Percentiles rank a stretch among this genome's conserved stretches.
Evolutionary conservation across 1,139 yeast species (phyloP).

Genomic region (Geotrichum aggregatum): DNA sequence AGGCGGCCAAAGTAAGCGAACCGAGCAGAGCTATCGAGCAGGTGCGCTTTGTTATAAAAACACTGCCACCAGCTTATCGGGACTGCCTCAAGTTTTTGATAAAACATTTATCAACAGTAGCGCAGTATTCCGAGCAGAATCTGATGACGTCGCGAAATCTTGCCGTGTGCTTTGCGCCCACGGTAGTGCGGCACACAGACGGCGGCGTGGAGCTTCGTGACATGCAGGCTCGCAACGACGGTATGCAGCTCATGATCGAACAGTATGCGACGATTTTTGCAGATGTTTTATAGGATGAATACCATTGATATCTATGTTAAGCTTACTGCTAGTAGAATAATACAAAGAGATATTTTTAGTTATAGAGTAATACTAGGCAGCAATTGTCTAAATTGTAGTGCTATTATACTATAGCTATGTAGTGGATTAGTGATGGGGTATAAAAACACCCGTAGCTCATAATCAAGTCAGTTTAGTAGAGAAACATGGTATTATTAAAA

Average conservation of each 20-base stretch:
- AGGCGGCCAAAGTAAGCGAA: conserved; percentile 24
- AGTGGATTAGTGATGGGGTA: not conserved
- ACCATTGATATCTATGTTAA: no score
- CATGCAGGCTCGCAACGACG: conserved; percentile 76
- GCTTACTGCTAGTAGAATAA: no score
- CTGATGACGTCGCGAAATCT: conserved; percentile 76
- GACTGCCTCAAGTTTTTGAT: conserved; percentile 54
- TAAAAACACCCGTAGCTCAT: no score
- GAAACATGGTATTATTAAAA: not conserved
- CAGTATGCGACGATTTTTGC: conserved; percentile 47
- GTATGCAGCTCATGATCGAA: conserved; percentile 70
- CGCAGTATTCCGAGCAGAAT: conserved; percentile 34
- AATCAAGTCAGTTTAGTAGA: no score
- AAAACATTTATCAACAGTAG: conserved; percentile 51
- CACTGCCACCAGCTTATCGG: conserved; percentile 66
- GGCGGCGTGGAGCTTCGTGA: conserved; percentile 85
- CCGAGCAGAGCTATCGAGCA: conserved; percentile 30
- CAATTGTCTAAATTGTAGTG: no score
- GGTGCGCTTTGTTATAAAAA: conserved; percentile 39
- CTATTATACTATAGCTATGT: no score
- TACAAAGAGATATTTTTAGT: no score
- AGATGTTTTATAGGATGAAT: conserved; percentile 11
- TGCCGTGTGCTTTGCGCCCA: conserved; percentile 94
- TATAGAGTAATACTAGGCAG: no score
- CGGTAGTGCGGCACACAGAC: conserved; percentile 72